phyloP scores from a whole-genome alignment of 257 asterid genomes.

The Thymus mandschuricus region DNA sequence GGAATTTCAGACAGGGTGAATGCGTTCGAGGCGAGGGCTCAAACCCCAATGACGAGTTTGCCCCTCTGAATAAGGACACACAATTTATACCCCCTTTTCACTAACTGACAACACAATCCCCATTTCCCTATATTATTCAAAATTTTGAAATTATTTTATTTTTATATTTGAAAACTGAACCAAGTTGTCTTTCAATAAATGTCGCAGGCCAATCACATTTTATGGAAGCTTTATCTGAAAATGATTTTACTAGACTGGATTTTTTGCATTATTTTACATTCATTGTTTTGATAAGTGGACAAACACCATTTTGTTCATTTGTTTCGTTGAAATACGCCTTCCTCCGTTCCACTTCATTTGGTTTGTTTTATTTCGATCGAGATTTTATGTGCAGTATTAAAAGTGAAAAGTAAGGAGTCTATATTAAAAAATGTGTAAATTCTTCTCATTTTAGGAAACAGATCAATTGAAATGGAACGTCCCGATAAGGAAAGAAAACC shows the following conservation, averaged over 20 bases:
- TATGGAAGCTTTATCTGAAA: constrained; percentile 37
- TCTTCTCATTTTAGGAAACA: no score
- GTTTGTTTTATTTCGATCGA: no score
- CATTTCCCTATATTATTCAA: constrained; percentile 42
- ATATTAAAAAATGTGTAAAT: no score
- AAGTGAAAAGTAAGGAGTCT: no score
- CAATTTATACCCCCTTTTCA: constrained; percentile 27
- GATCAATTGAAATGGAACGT: no score
- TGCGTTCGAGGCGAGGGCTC: constrained; percentile 54
- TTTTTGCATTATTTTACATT: not conserved
- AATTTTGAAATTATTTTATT: constrained; percentile 39
- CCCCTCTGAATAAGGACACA: constrained; percentile 43
- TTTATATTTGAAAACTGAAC: constrained; percentile 6
- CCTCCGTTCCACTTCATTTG: no score
- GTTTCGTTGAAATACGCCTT: no score
- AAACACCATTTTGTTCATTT: not conserved
- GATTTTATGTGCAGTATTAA: no score
- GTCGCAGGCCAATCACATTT: constrained; percentile 34
- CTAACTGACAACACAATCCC: constrained; percentile 57
- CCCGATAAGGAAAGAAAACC: no score
- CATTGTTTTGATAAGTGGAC: not conserved
- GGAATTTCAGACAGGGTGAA: constrained; percentile 52
- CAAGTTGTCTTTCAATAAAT: constrained; percentile 25
- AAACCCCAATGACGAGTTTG: constrained; percentile 49
- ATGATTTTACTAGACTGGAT: constrained; percentile 27